phyloP scores from a whole-genome alignment of 2,329 filamentous ascomycete species.

The Xylariaceae sp. region DNA sequence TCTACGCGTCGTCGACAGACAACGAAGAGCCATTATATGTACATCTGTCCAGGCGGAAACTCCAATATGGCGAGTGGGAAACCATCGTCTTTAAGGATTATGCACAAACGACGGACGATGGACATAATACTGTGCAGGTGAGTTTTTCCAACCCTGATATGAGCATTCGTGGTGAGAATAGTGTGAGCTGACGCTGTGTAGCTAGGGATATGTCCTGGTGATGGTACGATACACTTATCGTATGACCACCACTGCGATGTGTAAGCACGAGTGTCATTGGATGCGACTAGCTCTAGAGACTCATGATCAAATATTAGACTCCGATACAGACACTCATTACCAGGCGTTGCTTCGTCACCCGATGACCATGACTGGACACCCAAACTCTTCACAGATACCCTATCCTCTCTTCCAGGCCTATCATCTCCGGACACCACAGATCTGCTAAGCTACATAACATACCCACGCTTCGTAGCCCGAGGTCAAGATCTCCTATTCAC shows the following conservation, averaged over 20 bases:
- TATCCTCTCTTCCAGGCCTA: conserved; percentile 35
- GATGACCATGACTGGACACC: conserved; percentile 29
- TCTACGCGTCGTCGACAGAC: conserved; percentile 31
- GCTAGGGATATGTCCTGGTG: conserved; percentile 45
- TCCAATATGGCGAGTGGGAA: conserved; percentile 41
- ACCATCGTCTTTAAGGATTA: conserved; percentile 46
- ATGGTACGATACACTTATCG: conserved; percentile 50
- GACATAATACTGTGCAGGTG: conserved; percentile 49
- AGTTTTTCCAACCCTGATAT: conserved; percentile 1
- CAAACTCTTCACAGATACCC: conserved; percentile 35
- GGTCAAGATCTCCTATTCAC: conserved; percentile 40
- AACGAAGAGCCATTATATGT: conserved; percentile 36
- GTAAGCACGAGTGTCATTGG: conserved; percentile 14
- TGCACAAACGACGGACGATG: conserved; percentile 45
- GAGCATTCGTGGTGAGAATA: neutral
- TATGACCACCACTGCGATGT: conserved; percentile 48
- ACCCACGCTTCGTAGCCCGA: conserved; percentile 44
- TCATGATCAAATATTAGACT: conserved; percentile 20
- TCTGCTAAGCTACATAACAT: conserved; percentile 41
- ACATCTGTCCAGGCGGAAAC: conserved; percentile 42
- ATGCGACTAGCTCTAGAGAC: no score
- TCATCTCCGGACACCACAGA: conserved; percentile 18
- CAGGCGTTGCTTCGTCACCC: conserved; percentile 31
- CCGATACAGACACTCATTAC: conserved; percentile 36
- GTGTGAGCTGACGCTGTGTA: conserved; percentile 10